Base-by-base conservation (phyloP, 2,329 filamentous ascomycete genomes). In the Ophiostoma angusticollis region DNA sequence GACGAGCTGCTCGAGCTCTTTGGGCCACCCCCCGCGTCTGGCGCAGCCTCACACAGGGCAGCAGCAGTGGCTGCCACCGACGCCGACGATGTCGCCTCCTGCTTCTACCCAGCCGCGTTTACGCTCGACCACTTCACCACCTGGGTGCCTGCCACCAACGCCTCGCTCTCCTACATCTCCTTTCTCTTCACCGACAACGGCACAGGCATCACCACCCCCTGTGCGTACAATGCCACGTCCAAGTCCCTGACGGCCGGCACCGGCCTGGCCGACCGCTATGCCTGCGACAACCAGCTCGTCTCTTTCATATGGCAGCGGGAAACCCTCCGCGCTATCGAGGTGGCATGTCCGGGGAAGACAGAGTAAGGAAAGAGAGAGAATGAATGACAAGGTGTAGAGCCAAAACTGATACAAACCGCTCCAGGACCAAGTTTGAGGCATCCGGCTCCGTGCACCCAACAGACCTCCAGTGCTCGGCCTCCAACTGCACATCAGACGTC, bases 191-290 rank as follows among this genome's bases (percentile, higher is more conserved):
- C 50, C 28, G 64, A 69, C 47, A 34, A 50, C 9, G 52, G 48
- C n/a, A 68, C 64, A 14, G 45, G 49, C 3, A 50, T 64, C 34
- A 49, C 50, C n/a, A 65, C 65, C 6, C 9, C 41, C 9, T 72
- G 68, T 52, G 52, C 57, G 27, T 59, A 57, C 50, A 65, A 70
- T 49, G 54, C 57, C 14, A 58, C 57, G 6, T 67, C 65, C 3
- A 46, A 46, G 25, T 55, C 62, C 8, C 52, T 58, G 13, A 45
- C 41, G 2, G 40, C 38, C 17, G 54, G 49, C 31, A 40, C 47
- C 13, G 54, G 53, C 18, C 47, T 54, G 4, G 52, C 56, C 2
- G 49, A 57, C 9, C 55, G 65, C 27, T 70, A 58, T 39, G 49
- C 59, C 16, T 72, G 68, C 48, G 59, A 65, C 31, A 50, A 65